A percentile compares a stretch with the other conserved stretches of the same genome.
phyloP scores from a whole-genome alignment of 371 early-diverging fungal species.

The Mortierella sp. region DNA sequence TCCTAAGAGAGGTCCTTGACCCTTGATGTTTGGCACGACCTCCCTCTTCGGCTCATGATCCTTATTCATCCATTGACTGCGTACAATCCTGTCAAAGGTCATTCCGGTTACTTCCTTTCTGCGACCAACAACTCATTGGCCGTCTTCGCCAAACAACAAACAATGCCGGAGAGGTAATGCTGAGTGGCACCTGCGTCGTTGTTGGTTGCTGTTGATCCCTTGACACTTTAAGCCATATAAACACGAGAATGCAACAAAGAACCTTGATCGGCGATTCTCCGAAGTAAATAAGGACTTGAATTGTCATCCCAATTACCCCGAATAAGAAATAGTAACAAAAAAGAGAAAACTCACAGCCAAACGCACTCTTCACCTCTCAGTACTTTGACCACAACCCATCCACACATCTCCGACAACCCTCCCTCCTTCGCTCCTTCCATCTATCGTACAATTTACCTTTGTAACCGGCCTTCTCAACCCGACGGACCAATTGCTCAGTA shows the following conservation, averaged over 20 bases:
- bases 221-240: slow-evolving; percentile 9
- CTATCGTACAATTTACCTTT: slow-evolving; percentile 61
- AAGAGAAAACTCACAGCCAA: too few species aligned
- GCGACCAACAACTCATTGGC: not conserved
- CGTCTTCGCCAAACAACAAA: not conserved
- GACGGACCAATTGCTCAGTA: slow-evolving; percentile 79
- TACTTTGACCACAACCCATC: not conserved
- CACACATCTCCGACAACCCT: not conserved
- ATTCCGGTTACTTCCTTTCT: not conserved
- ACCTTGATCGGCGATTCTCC: not conserved
- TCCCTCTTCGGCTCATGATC: not conserved
- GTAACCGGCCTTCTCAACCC: slow-evolving; percentile 87
- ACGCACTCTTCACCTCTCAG: not conserved
- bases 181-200: not conserved
- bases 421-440: not conserved
- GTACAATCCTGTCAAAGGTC: not conserved
- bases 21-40: not conserved
- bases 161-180: not conserved
- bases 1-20: not conserved
- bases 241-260: not conserved
- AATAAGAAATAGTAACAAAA: not conserved
- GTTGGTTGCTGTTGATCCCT: not conserved
- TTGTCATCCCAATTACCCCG: not conserved
- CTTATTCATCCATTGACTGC: slow-evolving; percentile 6
- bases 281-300: not conserved